A percentile compares a stretch with the other conserved stretches of the same genome.
phyloP scores from a whole-genome alignment of 2,329 filamentous ascomycete genomes.

The Teratosphaeria viscida region DNA sequence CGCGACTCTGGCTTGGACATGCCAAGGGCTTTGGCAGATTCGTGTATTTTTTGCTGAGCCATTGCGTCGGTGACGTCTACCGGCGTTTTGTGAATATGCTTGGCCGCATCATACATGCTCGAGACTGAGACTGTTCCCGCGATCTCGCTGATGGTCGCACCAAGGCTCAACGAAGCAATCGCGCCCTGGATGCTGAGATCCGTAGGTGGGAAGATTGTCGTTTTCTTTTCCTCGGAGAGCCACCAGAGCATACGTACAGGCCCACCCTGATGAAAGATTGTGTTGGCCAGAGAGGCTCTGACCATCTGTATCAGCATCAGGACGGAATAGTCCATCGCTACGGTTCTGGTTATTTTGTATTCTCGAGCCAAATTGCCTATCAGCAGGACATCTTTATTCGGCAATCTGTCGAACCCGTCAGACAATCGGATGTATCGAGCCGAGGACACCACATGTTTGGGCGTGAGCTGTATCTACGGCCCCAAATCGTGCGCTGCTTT shows the following conservation, averaged over 20 bases:
- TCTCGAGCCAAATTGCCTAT: conserved; percentile 28
- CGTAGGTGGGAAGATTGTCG: conserved; percentile 49
- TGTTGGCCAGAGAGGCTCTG: conserved; percentile 38
- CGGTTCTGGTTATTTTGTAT: conserved; percentile 1
- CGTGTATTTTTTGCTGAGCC: not conserved
- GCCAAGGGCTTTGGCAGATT: not conserved
- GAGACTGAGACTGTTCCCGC: conserved; percentile 1
- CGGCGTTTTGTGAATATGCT: not conserved
- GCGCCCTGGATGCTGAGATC: conserved; percentile 28
- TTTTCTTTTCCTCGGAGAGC: conserved; percentile 47
- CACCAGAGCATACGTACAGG: conserved; percentile 71
- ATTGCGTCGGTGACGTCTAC: not conserved
- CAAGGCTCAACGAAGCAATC: conserved; percentile 48
- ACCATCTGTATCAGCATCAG: conserved; percentile 54
- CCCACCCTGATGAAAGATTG: conserved; percentile 59
- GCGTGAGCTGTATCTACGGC: too few species aligned
- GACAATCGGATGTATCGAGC: not conserved
- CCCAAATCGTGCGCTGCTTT: not conserved
- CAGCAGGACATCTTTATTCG: conserved; percentile 48
- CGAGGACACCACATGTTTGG: too few species aligned
- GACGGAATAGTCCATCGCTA: not conserved
- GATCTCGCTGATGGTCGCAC: conserved; percentile 19
- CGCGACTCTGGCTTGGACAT: conserved; percentile 2
- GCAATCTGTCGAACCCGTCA: not conserved
- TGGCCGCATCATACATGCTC: not conserved